Conservation (phyloP, 495 filamentous ascomycete species). For the Penicillium manginii region DNA sequence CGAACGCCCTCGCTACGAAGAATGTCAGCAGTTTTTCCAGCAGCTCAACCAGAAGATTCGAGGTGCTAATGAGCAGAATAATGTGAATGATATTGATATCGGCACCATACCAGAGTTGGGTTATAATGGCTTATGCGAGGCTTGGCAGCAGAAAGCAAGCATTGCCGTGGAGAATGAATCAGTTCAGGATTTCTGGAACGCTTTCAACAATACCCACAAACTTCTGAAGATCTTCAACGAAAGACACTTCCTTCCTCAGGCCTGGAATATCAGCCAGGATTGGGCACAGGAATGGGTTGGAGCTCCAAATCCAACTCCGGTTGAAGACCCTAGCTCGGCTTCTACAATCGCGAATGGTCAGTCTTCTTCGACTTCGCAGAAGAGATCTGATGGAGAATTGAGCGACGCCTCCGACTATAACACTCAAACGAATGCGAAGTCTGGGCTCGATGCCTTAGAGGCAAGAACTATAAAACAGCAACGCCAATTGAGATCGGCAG, state of each 20-base stretch:
- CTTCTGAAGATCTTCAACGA: conserved; percentile 17
- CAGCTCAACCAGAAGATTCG: conserved; percentile 9
- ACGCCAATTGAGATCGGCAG: conserved; percentile 37
- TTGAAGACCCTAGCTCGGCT: not conserved
- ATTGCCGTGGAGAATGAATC: not conserved
- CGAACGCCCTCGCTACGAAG: not conserved
- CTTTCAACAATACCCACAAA: conserved; percentile 10
- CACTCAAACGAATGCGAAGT: not conserved
- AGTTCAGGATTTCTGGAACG: not conserved
- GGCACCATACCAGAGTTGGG: not conserved
- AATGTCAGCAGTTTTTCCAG: conserved; percentile 2
- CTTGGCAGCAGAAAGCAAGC: not conserved
- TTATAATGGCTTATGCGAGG: conserved; percentile 4
- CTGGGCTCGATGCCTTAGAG: conserved; percentile 16
- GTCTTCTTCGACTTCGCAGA: not conserved
- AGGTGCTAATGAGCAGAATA: not conserved
- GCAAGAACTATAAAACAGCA: conserved; percentile 13
- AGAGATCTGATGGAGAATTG: not conserved
- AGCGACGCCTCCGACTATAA: not conserved
- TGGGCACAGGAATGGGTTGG: conserved; percentile 10
- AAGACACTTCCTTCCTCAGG: conserved; percentile 12
- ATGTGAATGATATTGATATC: not conserved
- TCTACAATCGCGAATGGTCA: not conserved
- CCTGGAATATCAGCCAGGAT: conserved; percentile 11
- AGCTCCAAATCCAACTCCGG: not conserved